Evolutionary conservation across 2,329 filamentous ascomycete genomes (phyloP), one percentile per base, ranked within the genome.

Genomic region (Colletotrichum lindemuthianum): DNA sequence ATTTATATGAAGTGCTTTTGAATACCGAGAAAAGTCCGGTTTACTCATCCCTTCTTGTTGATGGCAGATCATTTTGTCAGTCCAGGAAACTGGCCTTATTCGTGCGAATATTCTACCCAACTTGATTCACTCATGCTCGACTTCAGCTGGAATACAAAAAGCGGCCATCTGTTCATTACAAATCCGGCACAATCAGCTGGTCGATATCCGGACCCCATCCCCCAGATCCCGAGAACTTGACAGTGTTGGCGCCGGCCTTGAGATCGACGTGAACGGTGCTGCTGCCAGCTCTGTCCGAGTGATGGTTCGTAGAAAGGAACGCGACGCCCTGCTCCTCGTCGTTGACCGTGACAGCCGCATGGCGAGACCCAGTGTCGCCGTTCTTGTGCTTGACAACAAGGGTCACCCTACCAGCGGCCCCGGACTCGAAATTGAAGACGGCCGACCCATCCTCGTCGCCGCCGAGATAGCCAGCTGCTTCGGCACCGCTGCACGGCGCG

Each of bases 301-400:
- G 79, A 43, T 78, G 77, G 1, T 72, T 74, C 1, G 81, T 80
- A 0, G 84, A 84, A 54, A 88, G 66, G 65, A 90, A 90, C 0
- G 87, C 85, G 3, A 88, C 67, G 13, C 76, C 77, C 69, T 85
- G 78, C 0, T 71, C 70, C 37, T 78, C 78, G 0, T 84, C 86
- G 66, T 90, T 89, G 2, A 90, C 86, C 2, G 74, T 76, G 1
- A 89, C 82, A 43, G 79, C 79, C 0, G 84, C 86, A 70, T 81
- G 84, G 33, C 88, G 73, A 67, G 86, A 80, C 0, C 71, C 71
- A 0, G 69, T 79, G 67, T 90, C 86, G 0, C 85, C 85, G 63
- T 89, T 89, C 12, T 80, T 71, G 70, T 86, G 85, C 68, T 84
- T 81, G 57, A 90, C 79, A 1, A 82, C 74, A 9, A 90, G 75